Base-by-base conservation (phyloP, 2,329 filamentous ascomycete species). In the Claviceps fusiformis region DNA sequence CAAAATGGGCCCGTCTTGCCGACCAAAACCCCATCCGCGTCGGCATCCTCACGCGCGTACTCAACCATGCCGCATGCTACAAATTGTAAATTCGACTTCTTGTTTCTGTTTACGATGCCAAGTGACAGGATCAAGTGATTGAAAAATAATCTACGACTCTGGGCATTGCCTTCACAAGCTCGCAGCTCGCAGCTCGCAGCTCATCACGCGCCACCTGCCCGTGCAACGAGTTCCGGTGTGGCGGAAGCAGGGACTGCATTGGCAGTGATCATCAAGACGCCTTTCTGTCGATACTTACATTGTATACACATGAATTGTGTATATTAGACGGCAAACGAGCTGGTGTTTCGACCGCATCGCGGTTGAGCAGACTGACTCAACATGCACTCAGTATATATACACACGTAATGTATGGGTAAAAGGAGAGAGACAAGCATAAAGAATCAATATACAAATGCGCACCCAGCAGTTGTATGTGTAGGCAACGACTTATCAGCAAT, bases 151-250 rank as follows among this genome's bases (percentile, higher is more conserved):
- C 5, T 44, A 24, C 43, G 15, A 41, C 37, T 17, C 37, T 41
- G 37, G 13, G 15, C 37, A 17, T 41, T 9, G 19, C 43, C 19
- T 44, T 24, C n/a, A 44, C 17, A 17, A 6, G 17, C 17, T 48
- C 17, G 15, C 24, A n/a, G 15, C 46, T 48, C 24, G 45, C 13
- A 47, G 45, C 24, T 27, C 13, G 4, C 31, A 33, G n/a, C n/a
- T n/a, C n/a, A 46, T 27, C 44, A 46, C 44, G 10, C 24, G 27
- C 5, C 46, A 29, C 44, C 15, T 29, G 46, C 46, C 29, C 46
- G 46, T 35, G 51, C 45, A 48, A 49, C 53, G 37, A 49, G 53
- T 54, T 37, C 37, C 53, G 52, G 46, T 50, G 53, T 54, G 53
- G 53, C 53, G 29, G 53, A 45, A 50, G 46, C 27, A 50, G 46